Conservation (phyloP, 306 rosid species). For the Pachyrhizus erosus region DNA sequence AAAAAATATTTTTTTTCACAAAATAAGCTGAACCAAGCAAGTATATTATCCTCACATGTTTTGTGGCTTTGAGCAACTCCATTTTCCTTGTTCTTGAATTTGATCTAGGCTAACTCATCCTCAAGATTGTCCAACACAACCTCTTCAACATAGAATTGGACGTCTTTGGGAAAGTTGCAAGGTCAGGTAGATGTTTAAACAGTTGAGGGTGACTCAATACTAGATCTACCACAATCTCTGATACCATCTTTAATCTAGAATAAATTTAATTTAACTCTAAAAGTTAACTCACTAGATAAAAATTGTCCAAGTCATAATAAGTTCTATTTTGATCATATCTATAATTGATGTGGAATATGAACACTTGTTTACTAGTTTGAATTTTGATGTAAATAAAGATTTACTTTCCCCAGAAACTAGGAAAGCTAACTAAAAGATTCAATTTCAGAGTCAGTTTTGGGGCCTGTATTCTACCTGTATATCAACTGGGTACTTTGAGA, state of each 20-base stretch:
- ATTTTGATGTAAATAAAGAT: neutral
- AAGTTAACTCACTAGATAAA: neutral
- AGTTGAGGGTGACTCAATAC: neutral
- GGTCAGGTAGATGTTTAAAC: neutral
- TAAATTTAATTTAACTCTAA: neutral
- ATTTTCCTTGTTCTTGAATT: neutral
- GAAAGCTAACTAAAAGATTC: neutral
- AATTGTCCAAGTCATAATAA: neutral
- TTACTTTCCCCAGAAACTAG: neutral
- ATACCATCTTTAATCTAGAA: neutral
- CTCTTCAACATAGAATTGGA: neutral
- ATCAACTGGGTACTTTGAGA: conserved; percentile 82
- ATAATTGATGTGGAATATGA: neutral
- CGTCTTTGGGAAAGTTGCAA: neutral
- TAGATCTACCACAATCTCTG: neutral
- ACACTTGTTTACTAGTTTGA: neutral
- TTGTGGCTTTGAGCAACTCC: neutral
- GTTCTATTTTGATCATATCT: neutral
- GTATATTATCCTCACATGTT: neutral
- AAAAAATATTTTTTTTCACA: neutral
- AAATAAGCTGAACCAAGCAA: neutral
- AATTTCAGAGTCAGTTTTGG: neutral
- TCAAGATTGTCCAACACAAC: neutral
- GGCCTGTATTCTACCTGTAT: conserved; percentile 66
- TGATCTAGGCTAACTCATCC: neutral